Evolutionary conservation across 768 basidiomycete species (phyloP).

Genomic region (Boletus rufocinnamomeus): DNA sequence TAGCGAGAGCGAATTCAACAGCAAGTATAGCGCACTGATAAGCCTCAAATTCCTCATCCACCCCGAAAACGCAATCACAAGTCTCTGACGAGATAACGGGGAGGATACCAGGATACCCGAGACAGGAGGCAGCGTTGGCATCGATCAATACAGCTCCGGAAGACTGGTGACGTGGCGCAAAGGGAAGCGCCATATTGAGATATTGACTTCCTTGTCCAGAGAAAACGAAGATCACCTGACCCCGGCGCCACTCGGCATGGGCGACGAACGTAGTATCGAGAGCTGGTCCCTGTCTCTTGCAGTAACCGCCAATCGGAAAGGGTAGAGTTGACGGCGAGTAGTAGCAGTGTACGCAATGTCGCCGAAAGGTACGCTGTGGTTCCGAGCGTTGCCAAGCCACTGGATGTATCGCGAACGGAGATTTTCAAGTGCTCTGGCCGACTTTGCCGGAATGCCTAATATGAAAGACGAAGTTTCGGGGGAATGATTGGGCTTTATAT

Average conservation of each 20-base stretch:
- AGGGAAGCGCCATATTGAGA: conserved; percentile 58
- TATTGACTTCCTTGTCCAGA: conserved; percentile 76
- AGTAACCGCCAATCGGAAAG: conserved; percentile 52
- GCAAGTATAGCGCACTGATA: conserved; percentile 59
- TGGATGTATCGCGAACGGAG: conserved; percentile 49
- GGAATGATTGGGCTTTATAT: conserved; percentile 19
- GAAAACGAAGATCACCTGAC: conserved; percentile 63
- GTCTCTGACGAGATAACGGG: conserved; percentile 40
- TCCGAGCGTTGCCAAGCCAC: conserved; percentile 44
- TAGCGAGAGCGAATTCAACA: conserved; percentile 62
- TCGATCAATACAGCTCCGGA: conserved; percentile 54
- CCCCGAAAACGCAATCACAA: conserved; percentile 21
- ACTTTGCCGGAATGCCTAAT: conserved; percentile 67
- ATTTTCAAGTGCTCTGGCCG: conserved; percentile 44
- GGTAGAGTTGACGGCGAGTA: conserved; percentile 59
- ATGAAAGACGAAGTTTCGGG: conserved; percentile 35
- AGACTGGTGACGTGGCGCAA: conserved; percentile 51
- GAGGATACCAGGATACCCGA: conserved; percentile 54
- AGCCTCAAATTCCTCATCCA: conserved; percentile 44
- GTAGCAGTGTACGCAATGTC: conserved; percentile 70
- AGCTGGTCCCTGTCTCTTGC: conserved; percentile 45
- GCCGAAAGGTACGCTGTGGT: conserved; percentile 33
- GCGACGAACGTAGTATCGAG: conserved; percentile 41
- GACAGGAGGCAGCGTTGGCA: conserved; percentile 54
- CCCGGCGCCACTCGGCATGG: conserved; percentile 29